A percentile compares a stretch with the other conserved stretches of the same genome.
phyloP scores from a whole-genome alignment of 805 yeast species.

The Pichia paraexigua region DNA sequence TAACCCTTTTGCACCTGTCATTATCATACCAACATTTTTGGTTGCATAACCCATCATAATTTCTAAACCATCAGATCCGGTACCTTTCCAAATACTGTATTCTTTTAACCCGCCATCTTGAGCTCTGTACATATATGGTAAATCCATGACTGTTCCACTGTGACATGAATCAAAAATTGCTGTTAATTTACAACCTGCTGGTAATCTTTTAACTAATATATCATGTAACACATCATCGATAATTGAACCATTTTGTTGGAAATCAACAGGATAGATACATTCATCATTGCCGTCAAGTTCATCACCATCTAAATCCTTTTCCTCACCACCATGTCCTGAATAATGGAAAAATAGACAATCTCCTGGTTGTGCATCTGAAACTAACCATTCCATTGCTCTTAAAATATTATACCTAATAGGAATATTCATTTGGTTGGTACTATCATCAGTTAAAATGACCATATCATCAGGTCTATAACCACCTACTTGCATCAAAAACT shows the following conservation, averaged over 20 bases:
- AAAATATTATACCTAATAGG: constrained; percentile 68
- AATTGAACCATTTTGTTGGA: constrained; percentile 55
- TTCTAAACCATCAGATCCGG: constrained; percentile 56
- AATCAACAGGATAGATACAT: constrained; percentile 35
- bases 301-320: constrained; percentile 42
- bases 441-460: constrained; percentile 54
- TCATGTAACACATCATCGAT: constrained; percentile 71
- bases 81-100: constrained; percentile 69
- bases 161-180: constrained; percentile 83
- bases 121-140: constrained; percentile 67
- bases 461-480: constrained; percentile 50
- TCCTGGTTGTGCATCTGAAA: constrained; percentile 61
- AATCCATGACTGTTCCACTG: constrained; percentile 74
- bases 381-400: constrained; percentile 78
- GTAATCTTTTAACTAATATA: constrained; percentile 60
- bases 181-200: constrained; percentile 67
- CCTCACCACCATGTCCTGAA: constrained; percentile 83
- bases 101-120: constrained; percentile 80
- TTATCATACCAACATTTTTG: constrained; percentile 43
- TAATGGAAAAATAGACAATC: constrained; percentile 77
- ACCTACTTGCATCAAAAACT: constrained; percentile 27
- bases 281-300: constrained; percentile 31
- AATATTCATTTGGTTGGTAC: constrained; percentile 33
- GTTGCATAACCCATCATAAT: constrained; percentile 53
- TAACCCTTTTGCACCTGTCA: constrained; percentile 32